Evolutionary conservation across 768 basidiomycete species (phyloP).

Genomic region (Boletus fagicola): DNA sequence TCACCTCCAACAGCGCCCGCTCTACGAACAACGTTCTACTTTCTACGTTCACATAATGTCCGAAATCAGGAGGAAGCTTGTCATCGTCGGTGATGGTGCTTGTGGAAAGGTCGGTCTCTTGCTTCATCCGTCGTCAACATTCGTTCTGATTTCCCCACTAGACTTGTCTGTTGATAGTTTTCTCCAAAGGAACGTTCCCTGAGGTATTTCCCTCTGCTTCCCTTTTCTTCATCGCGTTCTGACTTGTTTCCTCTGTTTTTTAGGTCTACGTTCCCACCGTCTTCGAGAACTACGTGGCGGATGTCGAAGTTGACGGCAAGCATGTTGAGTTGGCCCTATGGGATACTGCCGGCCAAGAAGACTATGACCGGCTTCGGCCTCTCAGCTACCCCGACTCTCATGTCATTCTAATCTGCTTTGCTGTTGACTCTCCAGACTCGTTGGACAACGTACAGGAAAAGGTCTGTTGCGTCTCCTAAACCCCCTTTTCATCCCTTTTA

Average conservation of each 20-base stretch:
- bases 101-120: slow-evolving; percentile 74
- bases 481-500: slow-evolving; percentile 7
- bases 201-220: slow-evolving; percentile 54
- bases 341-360: slow-evolving; percentile 99
- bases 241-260: background rate
- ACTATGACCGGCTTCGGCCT: slow-evolving; percentile 97
- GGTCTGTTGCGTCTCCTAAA: slow-evolving; percentile 47
- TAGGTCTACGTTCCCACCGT: slow-evolving; percentile 99
- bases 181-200: slow-evolving; percentile 95
- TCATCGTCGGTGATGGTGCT: slow-evolving; percentile 98
- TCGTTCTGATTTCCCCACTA: slow-evolving; percentile 34
- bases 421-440: slow-evolving; percentile 96
- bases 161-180: slow-evolving; percentile 94
- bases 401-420: slow-evolving; percentile 99
- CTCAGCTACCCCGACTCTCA: slow-evolving; percentile 99
- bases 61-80: slow-evolving; percentile 97
- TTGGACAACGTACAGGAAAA: slow-evolving; percentile 99
- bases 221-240: background rate
- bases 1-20: slow-evolving; percentile 37
- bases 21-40: slow-evolving; percentile 31
- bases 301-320: slow-evolving; percentile 98
- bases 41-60: slow-evolving; percentile 63
- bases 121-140: slow-evolving; percentile 3
- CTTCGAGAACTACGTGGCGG: slow-evolving; percentile 99
- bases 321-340: slow-evolving; percentile 97